Conservation (phyloP, 495 filamentous ascomycete species). For the Tuber umbilicatum region DNA sequence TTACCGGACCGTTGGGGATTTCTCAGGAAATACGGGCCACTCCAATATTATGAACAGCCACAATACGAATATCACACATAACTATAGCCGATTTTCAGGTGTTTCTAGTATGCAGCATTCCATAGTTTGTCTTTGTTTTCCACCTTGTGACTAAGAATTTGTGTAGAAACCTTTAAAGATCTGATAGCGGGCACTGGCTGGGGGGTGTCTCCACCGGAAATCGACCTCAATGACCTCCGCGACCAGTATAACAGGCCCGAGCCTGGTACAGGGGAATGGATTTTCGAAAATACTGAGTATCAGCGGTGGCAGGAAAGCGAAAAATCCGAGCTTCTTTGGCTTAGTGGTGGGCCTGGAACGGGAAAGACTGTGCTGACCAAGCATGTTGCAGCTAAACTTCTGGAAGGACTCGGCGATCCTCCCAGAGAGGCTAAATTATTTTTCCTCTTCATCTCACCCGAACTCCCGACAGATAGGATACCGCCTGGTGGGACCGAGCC, state of each 20-base stretch:
- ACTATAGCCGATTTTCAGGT: neutral
- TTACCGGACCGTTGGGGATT: accelerated
- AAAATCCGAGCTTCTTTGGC: neutral
- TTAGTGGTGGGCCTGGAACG: neutral
- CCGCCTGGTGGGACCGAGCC: neutral
- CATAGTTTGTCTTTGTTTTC: neutral
- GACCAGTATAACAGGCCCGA: neutral
- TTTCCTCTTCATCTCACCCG: neutral
- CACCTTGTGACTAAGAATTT: neutral
- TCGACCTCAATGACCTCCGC: neutral
- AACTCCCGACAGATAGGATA: neutral
- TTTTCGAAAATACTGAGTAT: neutral
- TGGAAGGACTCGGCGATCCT: neutral
- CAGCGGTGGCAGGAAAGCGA: neutral
- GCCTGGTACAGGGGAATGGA: neutral
- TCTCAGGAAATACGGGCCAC: neutral
- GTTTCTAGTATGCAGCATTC: neutral
- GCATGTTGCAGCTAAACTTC: neutral
- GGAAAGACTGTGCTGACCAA: neutral
- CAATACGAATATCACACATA: neutral
- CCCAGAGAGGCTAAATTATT: neutral
- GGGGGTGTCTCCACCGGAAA: neutral
- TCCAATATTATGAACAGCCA: neutral
- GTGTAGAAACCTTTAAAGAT: neutral
- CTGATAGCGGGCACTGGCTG: neutral